These are phyloP conservation scores for Phytophthora gonapodyides DNA, from an alignment of 352 stramenopile genomes.

Conservation along the genomic window DNA sequence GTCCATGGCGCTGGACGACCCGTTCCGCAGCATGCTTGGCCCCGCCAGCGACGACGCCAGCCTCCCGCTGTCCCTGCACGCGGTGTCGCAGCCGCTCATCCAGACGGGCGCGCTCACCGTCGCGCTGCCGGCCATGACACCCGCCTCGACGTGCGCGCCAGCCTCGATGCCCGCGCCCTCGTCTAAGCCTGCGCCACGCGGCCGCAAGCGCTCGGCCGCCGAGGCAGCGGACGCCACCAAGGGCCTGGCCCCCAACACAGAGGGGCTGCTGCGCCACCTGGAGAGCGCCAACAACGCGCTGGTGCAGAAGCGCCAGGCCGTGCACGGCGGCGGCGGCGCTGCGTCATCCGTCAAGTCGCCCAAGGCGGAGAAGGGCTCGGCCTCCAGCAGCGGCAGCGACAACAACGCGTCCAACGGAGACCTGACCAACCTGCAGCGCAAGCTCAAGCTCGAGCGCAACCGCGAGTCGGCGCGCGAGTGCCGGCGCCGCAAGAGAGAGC, in stretches of 20 bases:
- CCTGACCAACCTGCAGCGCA: constrained; percentile 61
- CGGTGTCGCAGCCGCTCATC: constrained; percentile 30
- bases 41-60: constrained; percentile 41
- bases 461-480: constrained; percentile 91
- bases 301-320: constrained; percentile 60
- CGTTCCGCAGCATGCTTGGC: constrained; percentile 67
- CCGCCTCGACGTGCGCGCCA: constrained; percentile 18
- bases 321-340: constrained; percentile 9
- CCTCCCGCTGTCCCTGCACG: constrained; percentile 44
- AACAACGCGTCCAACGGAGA: constrained; percentile 34
- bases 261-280: constrained; percentile 68
- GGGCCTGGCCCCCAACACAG: constrained; percentile 51
- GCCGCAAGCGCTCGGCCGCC: constrained; percentile 58
- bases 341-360: constrained; percentile 34
- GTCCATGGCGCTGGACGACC: constrained; percentile 55
- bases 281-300: constrained; percentile 77
- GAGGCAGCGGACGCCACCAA: constrained; percentile 48
- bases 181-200: constrained; percentile 38
- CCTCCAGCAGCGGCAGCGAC: constrained; percentile 59
- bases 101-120: constrained; percentile 34
- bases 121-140: constrained; percentile 26
- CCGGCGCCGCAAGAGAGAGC: constrained; percentile 86
- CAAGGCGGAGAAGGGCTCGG: constrained; percentile 56
- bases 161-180: constrained; percentile 19
- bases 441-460: constrained; percentile 92